These are phyloP conservation scores for Hermanozyma aechmeae DNA, from an alignment of 805 yeast species.

Conservation along the genomic window DNA sequence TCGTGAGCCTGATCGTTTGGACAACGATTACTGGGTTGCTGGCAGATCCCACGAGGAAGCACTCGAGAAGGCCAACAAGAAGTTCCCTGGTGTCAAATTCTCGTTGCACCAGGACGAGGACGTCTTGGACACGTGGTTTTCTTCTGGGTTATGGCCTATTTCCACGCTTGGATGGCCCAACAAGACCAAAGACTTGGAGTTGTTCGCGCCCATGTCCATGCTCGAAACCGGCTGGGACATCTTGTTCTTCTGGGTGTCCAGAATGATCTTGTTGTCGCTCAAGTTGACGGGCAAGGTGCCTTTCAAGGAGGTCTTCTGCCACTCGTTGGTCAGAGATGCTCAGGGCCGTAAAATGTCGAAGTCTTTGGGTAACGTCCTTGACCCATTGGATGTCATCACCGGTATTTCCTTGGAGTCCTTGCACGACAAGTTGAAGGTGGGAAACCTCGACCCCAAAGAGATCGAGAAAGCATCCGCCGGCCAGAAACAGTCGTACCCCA, in stretches of 20 bases:
- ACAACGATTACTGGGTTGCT: constrained; percentile 81
- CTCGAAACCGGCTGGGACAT: constrained; percentile 99
- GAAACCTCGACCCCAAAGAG: constrained; percentile 88
- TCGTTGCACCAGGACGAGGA: constrained; percentile 93
- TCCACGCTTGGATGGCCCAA: constrained; percentile 96
- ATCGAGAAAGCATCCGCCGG: constrained; percentile 81
- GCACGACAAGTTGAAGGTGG: constrained; percentile 65
- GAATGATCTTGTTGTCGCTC: constrained; percentile 89
- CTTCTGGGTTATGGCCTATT: constrained; percentile 97
- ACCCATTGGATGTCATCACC: constrained; percentile 86
- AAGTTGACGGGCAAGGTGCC: constrained; percentile 89
- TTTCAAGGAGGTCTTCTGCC: constrained; percentile 95
- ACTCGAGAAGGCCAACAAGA: constrained; percentile 61
- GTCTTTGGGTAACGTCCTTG: constrained; percentile 92
- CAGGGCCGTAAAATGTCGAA: constrained; percentile 99
- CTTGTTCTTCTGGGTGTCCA: constrained; percentile 95
- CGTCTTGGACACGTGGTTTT: constrained; percentile 97
- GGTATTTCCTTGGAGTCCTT: constrained; percentile 78
- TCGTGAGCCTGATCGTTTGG: constrained; percentile 48
- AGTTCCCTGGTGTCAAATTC: constrained; percentile 62
- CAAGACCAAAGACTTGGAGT: constrained; percentile 58
- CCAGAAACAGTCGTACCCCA: constrained; percentile 83
- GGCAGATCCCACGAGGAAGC: constrained; percentile 85
- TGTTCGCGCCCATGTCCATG: constrained; percentile 85
- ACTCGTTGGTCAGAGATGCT: constrained; percentile 96